phyloP scores from a whole-genome alignment of 345 rosid genomes.

The Kernera saxatilis region DNA sequence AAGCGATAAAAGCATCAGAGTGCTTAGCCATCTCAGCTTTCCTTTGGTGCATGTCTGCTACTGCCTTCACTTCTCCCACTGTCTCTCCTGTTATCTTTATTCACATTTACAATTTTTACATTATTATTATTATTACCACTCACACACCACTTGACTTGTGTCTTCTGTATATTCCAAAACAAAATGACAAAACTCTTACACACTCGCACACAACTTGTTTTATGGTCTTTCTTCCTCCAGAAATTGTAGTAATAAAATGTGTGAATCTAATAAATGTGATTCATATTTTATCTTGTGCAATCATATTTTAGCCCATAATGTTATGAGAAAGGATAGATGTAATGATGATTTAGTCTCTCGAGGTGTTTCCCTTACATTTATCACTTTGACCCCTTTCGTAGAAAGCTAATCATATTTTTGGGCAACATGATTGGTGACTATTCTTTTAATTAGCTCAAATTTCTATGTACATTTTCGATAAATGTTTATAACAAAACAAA shows the following conservation, averaged over 20 bases:
- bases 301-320: conserved; percentile 20
- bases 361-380: conserved; percentile 21
- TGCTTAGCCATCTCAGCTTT: conserved; percentile 81
- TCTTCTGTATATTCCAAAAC: conserved; percentile 20
- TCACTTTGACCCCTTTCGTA: conserved; percentile 22
- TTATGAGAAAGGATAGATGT: conserved; percentile 16
- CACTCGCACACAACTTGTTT: conserved; percentile 27
- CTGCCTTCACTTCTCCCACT: conserved; percentile 79
- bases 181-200: conserved; percentile 29
- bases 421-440: conserved; percentile 17
- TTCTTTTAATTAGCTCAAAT: neutral
- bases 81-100: conserved; percentile 72
- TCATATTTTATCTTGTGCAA: conserved; percentile 6
- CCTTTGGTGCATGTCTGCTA: conserved; percentile 79
- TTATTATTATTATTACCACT: conserved; percentile 2
- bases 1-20: conserved; percentile 76
- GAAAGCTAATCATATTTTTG: conserved; percentile 26
- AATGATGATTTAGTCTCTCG: conserved; percentile 27
- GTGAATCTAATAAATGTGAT: neutral
- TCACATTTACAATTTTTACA: neutral
- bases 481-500: no score
- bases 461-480: neutral
- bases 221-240: conserved; percentile 8
- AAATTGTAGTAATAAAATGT: neutral
- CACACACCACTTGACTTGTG: conserved; percentile 18